Evolutionary conservation across 1,139 yeast genomes (phyloP), one percentile per base, ranked within the genome.

Genomic region (Fermentozyma sake): DNA sequence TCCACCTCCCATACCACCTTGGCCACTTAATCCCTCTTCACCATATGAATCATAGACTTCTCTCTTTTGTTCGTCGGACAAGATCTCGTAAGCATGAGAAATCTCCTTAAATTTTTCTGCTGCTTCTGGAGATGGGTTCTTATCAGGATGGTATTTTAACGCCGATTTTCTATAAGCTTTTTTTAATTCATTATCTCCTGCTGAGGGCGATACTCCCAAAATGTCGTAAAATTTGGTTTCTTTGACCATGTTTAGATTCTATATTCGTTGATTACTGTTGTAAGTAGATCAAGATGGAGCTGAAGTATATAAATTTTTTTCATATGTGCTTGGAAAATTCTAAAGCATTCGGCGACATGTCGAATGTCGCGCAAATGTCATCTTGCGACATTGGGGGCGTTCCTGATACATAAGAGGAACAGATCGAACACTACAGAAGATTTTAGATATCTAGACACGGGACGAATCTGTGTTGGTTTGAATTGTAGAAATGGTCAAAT

Each of bases 151-250:
- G 63, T 77, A 83, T 53, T 84, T 89, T 51, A 91, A 73, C 13
- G 98, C 98, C 27, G 85, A 76, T 48, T 84, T 77, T 69, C 97
- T 80, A 67, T 91, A 91, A 12, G 96, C 96, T 59, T 91, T 91
- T 61, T 89, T 91, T 57, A 91, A 79, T 59, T 89, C 95, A 24
- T 74, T 60, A 30, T 84, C 96, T 16, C 77, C 64, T 22, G 96
- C 96, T 31, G 70, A 70, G 29, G 86, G 78, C 16, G 83, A 52
- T 27, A 89, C 95, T 30, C 95, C 96, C 44, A 89, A 69, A 18
- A 74, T 56, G 48, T 89, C 97, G 63, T 91, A 91, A 40, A 81
- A 72, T 54, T 83, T 83, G 23, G 96, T 80, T 36, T 91, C 97
- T 51, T 79, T 86, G 38, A 82, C 96, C 97, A 91, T 89, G 9